Percentiles rank a stretch among this genome's conserved stretches.
Conservation (phyloP, 768 basidiomycete genomes). For the Termitomyces eurrhizus region DNA sequence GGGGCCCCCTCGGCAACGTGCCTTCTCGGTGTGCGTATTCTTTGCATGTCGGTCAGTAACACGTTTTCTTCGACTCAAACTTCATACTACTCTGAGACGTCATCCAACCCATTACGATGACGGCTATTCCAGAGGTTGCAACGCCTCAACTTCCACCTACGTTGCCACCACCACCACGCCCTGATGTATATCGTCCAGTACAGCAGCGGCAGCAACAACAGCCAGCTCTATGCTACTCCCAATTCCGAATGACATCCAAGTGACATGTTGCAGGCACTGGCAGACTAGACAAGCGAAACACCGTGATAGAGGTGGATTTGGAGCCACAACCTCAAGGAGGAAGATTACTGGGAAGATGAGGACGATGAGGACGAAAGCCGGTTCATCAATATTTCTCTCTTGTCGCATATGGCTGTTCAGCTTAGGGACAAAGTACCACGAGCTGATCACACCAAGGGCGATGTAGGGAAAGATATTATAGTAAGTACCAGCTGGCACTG, state of each 20-base stretch:
- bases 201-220: conserved; percentile 1
- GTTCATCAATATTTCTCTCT: conserved; percentile 84
- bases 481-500: conserved; percentile 40
- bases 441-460: conserved; percentile 86
- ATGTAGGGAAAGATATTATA: conserved; percentile 92
- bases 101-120: conserved; percentile 7
- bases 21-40: too few species aligned
- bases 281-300: conserved; percentile 22
- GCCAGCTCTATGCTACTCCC: conserved; percentile 5
- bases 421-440: conserved; percentile 87
- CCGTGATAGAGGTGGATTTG: conserved; percentile 9
- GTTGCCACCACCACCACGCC: neutral
- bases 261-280: conserved; percentile 33
- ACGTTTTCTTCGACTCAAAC: neutral
- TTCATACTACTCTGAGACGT: neutral
- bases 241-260: conserved; percentile 29
- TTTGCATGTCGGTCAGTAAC: too few species aligned
- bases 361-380: conserved; percentile 65
- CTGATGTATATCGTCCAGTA: conserved; percentile 4
- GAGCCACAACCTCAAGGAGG: conserved; percentile 22
- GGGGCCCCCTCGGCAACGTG: too few species aligned
- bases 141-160: conserved; percentile 5
- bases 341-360: conserved; percentile 58
- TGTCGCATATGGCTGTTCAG: conserved; percentile 87
- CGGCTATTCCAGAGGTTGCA: neutral